Conservation (phyloP, 441 rosid genomes). For the Erodium texanum region DNA sequence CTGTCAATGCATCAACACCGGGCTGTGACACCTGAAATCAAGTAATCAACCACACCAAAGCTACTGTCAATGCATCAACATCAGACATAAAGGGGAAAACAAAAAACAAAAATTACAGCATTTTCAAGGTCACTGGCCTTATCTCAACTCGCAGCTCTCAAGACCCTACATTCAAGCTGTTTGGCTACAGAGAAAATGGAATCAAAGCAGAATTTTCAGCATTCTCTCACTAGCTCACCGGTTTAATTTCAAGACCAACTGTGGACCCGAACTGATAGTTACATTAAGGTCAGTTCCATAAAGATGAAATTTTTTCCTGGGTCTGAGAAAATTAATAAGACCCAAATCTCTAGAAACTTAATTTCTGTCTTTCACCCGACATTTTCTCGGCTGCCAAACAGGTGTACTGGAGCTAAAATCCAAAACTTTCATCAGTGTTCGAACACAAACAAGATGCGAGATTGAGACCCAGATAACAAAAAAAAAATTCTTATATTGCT, state of each 20-base stretch:
- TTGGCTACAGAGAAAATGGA: background rate
- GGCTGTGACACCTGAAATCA: slow-evolving; percentile 39
- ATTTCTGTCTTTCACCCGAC: background rate
- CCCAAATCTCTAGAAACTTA: too few relatives aligned
- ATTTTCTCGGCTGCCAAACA: background rate
- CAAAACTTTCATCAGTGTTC: background rate
- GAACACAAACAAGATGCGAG: too few relatives aligned
- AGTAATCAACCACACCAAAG: slow-evolving; percentile 9
- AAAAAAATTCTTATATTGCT: too few relatives aligned
- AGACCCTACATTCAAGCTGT: background rate
- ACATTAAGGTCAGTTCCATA: too few relatives aligned
- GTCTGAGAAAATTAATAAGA: too few relatives aligned
- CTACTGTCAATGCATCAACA: too few relatives aligned
- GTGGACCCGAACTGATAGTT: too few relatives aligned
- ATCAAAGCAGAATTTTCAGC: background rate
- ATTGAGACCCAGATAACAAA: too few relatives aligned
- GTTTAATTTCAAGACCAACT: too few relatives aligned
- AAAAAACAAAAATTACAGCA: background rate
- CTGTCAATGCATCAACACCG: slow-evolving; percentile 41
- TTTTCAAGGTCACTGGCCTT: background rate
- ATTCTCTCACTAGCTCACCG: background rate
- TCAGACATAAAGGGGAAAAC: background rate
- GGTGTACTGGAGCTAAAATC: background rate
- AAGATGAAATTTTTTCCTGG: too few relatives aligned
- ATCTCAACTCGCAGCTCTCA: too few relatives aligned